Evolutionary conservation across 2,329 filamentous ascomycete species (phyloP).

Genomic region (Colletotrichum caudatum): DNA sequence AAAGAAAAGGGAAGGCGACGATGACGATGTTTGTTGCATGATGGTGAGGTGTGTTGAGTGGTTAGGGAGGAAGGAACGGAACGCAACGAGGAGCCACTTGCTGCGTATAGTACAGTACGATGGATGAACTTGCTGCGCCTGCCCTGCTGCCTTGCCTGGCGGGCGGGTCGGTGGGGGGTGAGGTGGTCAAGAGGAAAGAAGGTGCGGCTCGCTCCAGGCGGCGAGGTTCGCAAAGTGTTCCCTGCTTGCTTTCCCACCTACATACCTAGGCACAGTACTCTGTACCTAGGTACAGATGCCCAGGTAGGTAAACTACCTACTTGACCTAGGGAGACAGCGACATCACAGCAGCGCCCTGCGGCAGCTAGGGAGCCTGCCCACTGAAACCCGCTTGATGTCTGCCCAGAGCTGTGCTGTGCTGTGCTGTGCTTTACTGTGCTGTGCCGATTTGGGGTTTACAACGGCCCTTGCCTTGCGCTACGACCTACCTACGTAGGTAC

Average conservation of each 20-base stretch:
- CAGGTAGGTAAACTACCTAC: too few relatives aligned
- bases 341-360: background rate
- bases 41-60: background rate
- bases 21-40: background rate
- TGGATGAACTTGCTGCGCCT: background rate
- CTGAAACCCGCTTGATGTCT: slow-evolving; percentile 31
- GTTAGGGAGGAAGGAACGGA: slow-evolving; percentile 2
- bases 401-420: background rate
- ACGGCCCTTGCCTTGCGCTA: slow-evolving; percentile 14
- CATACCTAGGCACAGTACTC: too few relatives aligned
- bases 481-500: background rate
- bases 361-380: background rate
- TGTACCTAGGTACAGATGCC: too few relatives aligned
- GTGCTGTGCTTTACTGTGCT: too few relatives aligned
- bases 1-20: background rate
- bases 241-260: background rate
- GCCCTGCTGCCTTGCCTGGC: background rate
- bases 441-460: background rate
- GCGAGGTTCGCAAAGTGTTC: background rate
- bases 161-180: too few relatives aligned
- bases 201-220: background rate
- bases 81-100: background rate
- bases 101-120: background rate
- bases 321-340: background rate
- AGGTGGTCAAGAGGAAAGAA: background rate